Conservation (phyloP, 2,329 filamentous ascomycete species). For the Coniochaeta sp. region DNA sequence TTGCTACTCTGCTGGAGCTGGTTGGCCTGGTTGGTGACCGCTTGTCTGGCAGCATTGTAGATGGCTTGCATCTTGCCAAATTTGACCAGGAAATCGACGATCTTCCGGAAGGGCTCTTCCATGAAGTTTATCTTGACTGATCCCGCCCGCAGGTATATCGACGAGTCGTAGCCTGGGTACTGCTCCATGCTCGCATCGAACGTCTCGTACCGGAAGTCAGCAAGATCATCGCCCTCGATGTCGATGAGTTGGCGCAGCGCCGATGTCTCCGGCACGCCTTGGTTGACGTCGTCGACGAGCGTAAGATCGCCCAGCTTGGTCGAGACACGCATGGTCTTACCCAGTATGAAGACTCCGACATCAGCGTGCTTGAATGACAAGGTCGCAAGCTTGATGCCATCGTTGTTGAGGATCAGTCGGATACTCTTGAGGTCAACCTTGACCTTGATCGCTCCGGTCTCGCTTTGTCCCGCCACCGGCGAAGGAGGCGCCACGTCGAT, state of each 20-base stretch:
- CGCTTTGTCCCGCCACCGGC: conserved; percentile 26
- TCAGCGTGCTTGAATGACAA: conserved; percentile 89
- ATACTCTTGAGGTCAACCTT: conserved; percentile 93
- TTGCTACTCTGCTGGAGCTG: conserved; percentile 87
- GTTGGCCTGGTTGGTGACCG: conserved; percentile 86
- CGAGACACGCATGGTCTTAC: conserved; percentile 79
- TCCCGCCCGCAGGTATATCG: conserved; percentile 81
- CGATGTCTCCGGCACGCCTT: conserved; percentile 76
- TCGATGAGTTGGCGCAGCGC: conserved; percentile 80
- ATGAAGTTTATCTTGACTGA: conserved; percentile 97
- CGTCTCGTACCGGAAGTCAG: conserved; percentile 96
- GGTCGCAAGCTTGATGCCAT: conserved; percentile 89
- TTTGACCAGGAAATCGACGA: conserved; percentile 95
- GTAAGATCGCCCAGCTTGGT: conserved; percentile 82
- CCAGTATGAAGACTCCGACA: conserved; percentile 80
- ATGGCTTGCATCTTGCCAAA: conserved; percentile 99
- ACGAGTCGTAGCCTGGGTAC: conserved; percentile 93
- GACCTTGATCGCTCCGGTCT: conserved; percentile 77
- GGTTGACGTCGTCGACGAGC: conserved; percentile 87
- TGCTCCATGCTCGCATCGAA: conserved; percentile 70
- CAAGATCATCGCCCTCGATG: conserved; percentile 91
- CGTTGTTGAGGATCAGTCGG: conserved; percentile 90
- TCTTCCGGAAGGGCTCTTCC: conserved; percentile 95
- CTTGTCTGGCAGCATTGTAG: conserved; percentile 93
- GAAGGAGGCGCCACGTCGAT: conserved; percentile 28